Evolutionary conservation across 2,329 filamentous ascomycete genomes (phyloP).

Genomic region (Myriosclerotinia scirpicola): DNA sequence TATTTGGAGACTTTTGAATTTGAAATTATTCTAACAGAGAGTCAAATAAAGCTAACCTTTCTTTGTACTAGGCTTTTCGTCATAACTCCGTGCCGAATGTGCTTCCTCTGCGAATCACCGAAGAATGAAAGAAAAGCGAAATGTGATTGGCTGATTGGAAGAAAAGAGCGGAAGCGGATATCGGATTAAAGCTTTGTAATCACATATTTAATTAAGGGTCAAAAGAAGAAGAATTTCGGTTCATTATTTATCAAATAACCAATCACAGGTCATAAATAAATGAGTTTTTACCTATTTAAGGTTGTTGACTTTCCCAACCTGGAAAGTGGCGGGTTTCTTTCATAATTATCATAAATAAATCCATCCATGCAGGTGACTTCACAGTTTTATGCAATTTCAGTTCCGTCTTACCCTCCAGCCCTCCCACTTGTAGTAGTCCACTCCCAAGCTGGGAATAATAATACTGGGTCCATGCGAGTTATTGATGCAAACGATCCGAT

Average conservation of each 20-base stretch:
- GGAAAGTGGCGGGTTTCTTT: background rate
- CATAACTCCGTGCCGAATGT: constrained; percentile 6
- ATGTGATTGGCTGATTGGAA: background rate
- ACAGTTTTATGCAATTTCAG: background rate
- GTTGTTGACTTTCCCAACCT: no score
- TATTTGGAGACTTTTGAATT: constrained; percentile 14
- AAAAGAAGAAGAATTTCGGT: background rate
- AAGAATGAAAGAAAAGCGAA: background rate
- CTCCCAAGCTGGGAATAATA: no score
- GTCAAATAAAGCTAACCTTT: constrained; percentile 6
- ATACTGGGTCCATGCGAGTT: background rate
- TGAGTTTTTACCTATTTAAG: no score
- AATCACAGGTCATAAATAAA: background rate
- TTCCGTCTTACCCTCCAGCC: background rate
- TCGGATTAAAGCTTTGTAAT: background rate
- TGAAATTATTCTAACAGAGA: constrained; percentile 22
- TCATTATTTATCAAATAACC: background rate
- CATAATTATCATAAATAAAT: background rate
- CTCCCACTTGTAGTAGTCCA: no score
- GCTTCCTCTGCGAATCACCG: constrained; percentile 6
- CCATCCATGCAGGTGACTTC: no score
- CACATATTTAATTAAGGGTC: background rate
- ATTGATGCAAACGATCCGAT: constrained; percentile 23
- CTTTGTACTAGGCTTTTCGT: constrained; percentile 4
- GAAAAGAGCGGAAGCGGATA: constrained; percentile 5